Base-by-base conservation (phyloP, 345 rosid genomes). In the Orychophragmus violaceus region DNA sequence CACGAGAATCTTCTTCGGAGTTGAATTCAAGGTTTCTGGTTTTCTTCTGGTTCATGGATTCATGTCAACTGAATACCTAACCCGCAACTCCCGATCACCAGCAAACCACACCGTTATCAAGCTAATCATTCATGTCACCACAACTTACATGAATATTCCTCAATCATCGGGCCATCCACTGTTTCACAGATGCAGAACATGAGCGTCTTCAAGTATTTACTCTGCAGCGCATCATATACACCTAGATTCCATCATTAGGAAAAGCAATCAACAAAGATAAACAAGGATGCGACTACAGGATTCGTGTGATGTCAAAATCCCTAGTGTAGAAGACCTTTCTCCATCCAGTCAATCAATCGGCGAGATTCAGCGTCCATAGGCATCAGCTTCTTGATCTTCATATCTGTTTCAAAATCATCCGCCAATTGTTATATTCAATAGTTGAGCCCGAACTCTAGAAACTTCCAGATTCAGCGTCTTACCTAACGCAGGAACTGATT, bases 321-420 rank as follows among this genome's bases (percentile, higher is more conserved):
- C 25, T 17, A 12, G 16, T 19, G 13, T 45, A n/a, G n/a, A 46
- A 52, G 77, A 78, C 97, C 96, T 87, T 91, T 95, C 82, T 95
- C 97, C 99, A 91, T 91, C 97, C 99, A 91, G 62, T 95, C 97
- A 55, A 95, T 91, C 80, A 95, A 70, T 54, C 97, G 80, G 64
- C 97, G 93, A 28, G 99, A 89, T 80, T 89, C 99, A 0, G 88
- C 83, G 79, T 95, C 97, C 84, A 89, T 72, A 1, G 99, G 97
- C 99, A 95, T 87, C 54, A 95, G 78, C 85, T 91, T 95, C 83
- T 91, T 95, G 74, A 95, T 95, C 87, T 85, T 95, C 88, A 85
- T 87, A 79, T 95, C 96, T 95, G 76, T 65, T 32, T 1, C 41
- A n/a, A n/a, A 56, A 14, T 8, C 36, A 46, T 54, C 74, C 48